Evolutionary conservation across 129 eudicot species (phyloP).

Genomic region (carrot (Daucus carota)): DNA sequence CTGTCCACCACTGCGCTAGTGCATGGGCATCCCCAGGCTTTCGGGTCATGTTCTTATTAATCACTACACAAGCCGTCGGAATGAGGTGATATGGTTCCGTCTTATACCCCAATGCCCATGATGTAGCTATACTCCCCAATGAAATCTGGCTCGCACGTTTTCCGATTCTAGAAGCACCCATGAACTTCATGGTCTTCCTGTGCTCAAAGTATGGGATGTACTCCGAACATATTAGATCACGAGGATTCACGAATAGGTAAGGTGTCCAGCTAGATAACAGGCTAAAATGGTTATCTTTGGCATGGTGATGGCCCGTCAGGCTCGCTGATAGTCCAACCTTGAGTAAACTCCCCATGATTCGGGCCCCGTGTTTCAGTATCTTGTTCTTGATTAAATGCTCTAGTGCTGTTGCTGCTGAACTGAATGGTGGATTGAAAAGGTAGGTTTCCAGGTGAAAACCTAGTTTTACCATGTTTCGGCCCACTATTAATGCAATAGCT

Average conservation of each 20-base stretch:
- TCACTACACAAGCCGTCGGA: no score
- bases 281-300: constrained; percentile 14
- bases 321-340: constrained; percentile 45
- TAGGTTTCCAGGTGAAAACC: constrained; percentile 42
- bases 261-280: constrained; percentile 52
- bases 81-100: no score
- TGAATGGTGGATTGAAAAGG: constrained; percentile 69
- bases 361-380: constrained; percentile 40
- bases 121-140: no score
- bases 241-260: constrained; percentile 45
- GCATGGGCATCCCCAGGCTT: no score
- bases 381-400: constrained; percentile 34
- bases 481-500: constrained; percentile 56
- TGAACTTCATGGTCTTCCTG: no score
- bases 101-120: no score
- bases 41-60: no score
- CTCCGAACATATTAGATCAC: no score
- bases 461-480: constrained; percentile 35
- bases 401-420: constrained; percentile 23
- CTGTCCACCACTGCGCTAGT: no score
- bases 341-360: constrained; percentile 33
- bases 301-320: constrained; percentile 13
- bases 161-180: no score
- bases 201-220: no score
- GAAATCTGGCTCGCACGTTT: no score